A percentile compares a stretch with the other conserved stretches of the same genome.
Conservation (phyloP, 1,284 basidiomycete species). For the Austropuccinia psidii region DNA sequence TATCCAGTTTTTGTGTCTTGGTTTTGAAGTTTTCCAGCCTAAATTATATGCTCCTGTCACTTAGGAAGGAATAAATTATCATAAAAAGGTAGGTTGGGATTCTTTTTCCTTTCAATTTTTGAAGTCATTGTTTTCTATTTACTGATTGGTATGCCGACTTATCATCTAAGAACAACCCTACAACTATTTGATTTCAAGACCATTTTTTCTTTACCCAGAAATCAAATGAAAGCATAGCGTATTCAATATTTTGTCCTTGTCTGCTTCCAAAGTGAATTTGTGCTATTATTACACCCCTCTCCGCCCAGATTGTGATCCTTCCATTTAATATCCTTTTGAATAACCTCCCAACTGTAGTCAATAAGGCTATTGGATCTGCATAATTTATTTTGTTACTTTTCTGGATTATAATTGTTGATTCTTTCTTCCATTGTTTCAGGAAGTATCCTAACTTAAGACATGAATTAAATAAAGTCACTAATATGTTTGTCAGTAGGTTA, state of each 20-base stretch:
- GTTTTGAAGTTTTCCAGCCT: background rate
- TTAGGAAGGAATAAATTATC: background rate
- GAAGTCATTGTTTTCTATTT: background rate
- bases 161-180: background rate
- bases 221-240: background rate
- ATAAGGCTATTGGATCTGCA: background rate
- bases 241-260: background rate
- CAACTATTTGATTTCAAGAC: background rate
- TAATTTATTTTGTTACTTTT: conserved; percentile 8
- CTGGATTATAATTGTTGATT: background rate
- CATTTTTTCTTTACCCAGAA: conserved; percentile 2
- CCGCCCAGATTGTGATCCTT: background rate
- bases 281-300: background rate
- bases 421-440: background rate
- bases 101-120: background rate
- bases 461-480: background rate
- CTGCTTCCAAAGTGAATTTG: background rate
- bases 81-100: background rate
- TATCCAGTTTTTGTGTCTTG: background rate
- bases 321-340: conserved; percentile 12
- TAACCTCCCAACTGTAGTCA: background rate
- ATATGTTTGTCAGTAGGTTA: background rate
- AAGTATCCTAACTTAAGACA: background rate
- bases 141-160: conserved; percentile 17
- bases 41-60: background rate